phyloP scores from a whole-genome alignment of 192 early-diverging fungal species.

The Backusella circina region DNA sequence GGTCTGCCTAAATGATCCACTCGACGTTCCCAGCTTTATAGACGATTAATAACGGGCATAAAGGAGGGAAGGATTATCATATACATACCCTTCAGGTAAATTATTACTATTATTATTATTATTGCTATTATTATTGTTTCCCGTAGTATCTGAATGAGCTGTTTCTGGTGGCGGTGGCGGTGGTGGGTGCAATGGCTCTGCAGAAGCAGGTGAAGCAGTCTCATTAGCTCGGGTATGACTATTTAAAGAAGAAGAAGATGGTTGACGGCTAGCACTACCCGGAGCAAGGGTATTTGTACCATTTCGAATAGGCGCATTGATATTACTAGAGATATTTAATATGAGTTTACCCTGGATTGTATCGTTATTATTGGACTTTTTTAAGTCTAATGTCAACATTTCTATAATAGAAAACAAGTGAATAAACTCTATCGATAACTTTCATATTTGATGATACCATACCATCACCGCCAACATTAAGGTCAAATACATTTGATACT shows the following conservation, averaged over 20 bases:
- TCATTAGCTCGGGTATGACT: neutral
- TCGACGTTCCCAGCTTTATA: conserved; percentile 89
- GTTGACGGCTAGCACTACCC: neutral
- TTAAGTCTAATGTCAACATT: conserved; percentile 86
- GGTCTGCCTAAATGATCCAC: conserved; percentile 89
- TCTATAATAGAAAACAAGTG: conserved; percentile 40
- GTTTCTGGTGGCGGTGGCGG: neutral
- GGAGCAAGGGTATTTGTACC: conserved; percentile 27
- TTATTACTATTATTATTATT: neutral
- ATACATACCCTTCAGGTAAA: conserved; percentile 5
- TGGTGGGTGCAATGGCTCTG: neutral
- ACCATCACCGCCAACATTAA: conserved; percentile 70
- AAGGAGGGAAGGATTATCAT: neutral
- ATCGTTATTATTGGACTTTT: conserved; percentile 79
- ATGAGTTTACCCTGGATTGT: conserved; percentile 86
- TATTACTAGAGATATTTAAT: conserved; percentile 65
- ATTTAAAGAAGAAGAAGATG: neutral
- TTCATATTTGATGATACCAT: neutral
- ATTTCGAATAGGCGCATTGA: conserved; percentile 41
- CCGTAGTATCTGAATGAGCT: no score
- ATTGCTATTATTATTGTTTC: neutral
- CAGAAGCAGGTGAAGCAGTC: neutral
- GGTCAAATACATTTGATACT: conserved; percentile 77
- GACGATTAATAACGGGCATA: conserved; percentile 49
- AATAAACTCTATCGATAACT: neutral